Evolutionary conservation across 306 rosid genomes (phyloP).

Genomic region (Vachellia collinsii): DNA sequence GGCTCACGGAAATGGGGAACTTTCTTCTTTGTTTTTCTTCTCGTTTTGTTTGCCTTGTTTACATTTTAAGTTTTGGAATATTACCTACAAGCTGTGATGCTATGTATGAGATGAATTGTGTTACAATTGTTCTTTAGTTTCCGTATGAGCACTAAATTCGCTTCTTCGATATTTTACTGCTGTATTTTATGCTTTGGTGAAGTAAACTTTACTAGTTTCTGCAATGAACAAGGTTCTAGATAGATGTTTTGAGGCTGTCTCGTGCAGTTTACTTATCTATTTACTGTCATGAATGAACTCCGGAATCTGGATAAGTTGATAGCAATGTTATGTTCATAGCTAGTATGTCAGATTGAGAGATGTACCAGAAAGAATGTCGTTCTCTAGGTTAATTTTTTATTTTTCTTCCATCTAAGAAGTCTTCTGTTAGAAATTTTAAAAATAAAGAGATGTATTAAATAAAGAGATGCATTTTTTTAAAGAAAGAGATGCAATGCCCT

Average conservation of each 20-base stretch:
- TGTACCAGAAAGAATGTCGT: background rate
- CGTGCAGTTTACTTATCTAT: background rate
- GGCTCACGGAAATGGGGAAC: constrained; percentile 86
- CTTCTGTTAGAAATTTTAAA: too few species aligned
- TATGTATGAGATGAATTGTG: background rate
- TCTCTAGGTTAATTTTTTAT: background rate
- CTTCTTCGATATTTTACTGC: background rate
- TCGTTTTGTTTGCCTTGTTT: background rate
- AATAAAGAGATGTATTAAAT: too few species aligned
- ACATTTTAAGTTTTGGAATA: background rate
- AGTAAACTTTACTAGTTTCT: background rate
- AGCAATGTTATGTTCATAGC: background rate
- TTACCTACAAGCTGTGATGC: background rate
- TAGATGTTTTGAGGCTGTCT: background rate
- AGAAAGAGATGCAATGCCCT: too few species aligned
- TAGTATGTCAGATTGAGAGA: background rate
- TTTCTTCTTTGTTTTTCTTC: constrained; percentile 9
- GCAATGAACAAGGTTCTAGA: background rate
- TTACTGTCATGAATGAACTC: background rate
- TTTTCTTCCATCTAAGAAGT: background rate
- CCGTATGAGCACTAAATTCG: background rate
- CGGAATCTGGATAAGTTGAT: too few species aligned
- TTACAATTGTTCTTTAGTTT: background rate
- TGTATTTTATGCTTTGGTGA: background rate
- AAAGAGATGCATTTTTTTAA: too few species aligned